Percentiles rank a stretch among this genome's conserved stretches.
These are phyloP conservation scores for Austroboletus novae-zelandiae DNA, from an alignment of 1,284 basidiomycete genomes.

Conservation along the genomic window DNA sequence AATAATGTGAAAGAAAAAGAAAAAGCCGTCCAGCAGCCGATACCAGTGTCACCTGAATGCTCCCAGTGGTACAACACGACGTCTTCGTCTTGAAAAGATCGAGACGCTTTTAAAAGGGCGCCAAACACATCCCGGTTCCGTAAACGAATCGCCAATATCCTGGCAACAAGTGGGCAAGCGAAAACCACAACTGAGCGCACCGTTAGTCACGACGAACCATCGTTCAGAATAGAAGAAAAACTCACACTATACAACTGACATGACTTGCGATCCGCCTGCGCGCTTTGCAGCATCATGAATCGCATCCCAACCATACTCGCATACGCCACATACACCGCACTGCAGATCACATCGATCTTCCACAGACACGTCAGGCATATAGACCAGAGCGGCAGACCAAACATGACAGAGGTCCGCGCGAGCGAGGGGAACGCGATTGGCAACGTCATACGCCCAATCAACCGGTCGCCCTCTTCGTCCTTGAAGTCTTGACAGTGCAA, in stretches of 20 bases:
- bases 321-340: conserved; percentile 29
- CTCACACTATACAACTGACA: conserved; percentile 36
- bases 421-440: conserved; percentile 36
- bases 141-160: conserved; percentile 32
- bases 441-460: conserved; percentile 35
- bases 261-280: conserved; percentile 31
- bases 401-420: conserved; percentile 28
- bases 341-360: conserved; percentile 25
- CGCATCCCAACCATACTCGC: conserved; percentile 30
- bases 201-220: too few species aligned
- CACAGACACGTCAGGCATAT: conserved; percentile 28
- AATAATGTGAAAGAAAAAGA: too few species aligned
- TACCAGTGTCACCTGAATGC: background rate
- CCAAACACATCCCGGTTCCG: conserved; percentile 11
- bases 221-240: background rate
- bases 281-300: conserved; percentile 24
- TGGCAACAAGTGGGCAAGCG: conserved; percentile 32
- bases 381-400: conserved; percentile 31
- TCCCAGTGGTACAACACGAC: conserved; percentile 6
- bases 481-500: conserved; percentile 37
- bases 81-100: background rate
- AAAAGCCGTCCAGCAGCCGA: background rate
- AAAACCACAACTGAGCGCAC: conserved; percentile 28
- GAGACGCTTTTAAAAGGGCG: conserved; percentile 2
- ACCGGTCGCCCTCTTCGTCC: conserved; percentile 37